phyloP scores from a whole-genome alignment of 805 yeast species.

The Saturnispora ahearnii region DNA sequence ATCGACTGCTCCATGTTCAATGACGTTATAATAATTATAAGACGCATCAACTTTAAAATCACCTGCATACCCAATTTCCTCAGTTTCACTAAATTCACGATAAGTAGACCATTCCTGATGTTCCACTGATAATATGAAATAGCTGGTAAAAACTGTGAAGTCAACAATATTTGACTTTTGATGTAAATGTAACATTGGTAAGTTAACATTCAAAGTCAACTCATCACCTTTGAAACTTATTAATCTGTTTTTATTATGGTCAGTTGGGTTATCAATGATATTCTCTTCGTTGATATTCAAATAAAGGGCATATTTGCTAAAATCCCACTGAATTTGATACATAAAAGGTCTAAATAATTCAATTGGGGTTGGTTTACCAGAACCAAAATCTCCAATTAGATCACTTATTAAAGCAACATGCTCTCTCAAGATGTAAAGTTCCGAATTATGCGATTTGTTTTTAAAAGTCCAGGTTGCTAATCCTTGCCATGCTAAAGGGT shows the following conservation, averaged over 20 bases:
- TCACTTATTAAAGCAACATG: slow-evolving; percentile 71
- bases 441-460: slow-evolving; percentile 42
- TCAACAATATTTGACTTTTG: slow-evolving; percentile 43
- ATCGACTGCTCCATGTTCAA: slow-evolving; percentile 63
- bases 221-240: slow-evolving; percentile 61
- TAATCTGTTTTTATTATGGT: slow-evolving; percentile 70
- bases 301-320: slow-evolving; percentile 48
- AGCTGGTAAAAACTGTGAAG: slow-evolving; percentile 45
- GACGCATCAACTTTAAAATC: slow-evolving; percentile 56
- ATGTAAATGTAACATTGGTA: slow-evolving; percentile 54
- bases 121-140: slow-evolving; percentile 52
- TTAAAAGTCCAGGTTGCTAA: slow-evolving; percentile 58
- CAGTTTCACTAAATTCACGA: slow-evolving; percentile 55
- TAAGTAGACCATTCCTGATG: slow-evolving; percentile 93
- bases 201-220: slow-evolving; percentile 35
- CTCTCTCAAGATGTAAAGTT: slow-evolving; percentile 67
- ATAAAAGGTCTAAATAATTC: slow-evolving; percentile 67
- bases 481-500: slow-evolving; percentile 82
- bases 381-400: slow-evolving; percentile 61
- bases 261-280: slow-evolving; percentile 82
- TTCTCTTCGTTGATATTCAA: slow-evolving; percentile 82
- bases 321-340: slow-evolving; percentile 52
- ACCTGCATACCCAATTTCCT: slow-evolving; percentile 58
- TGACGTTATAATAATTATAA: slow-evolving; percentile 48
- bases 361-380: slow-evolving; percentile 65